A percentile compares a stretch with the other conserved stretches of the same genome.
phyloP scores from a whole-genome alignment of 495 filamentous ascomycete genomes.

The Beverwykella pulmonaria region DNA sequence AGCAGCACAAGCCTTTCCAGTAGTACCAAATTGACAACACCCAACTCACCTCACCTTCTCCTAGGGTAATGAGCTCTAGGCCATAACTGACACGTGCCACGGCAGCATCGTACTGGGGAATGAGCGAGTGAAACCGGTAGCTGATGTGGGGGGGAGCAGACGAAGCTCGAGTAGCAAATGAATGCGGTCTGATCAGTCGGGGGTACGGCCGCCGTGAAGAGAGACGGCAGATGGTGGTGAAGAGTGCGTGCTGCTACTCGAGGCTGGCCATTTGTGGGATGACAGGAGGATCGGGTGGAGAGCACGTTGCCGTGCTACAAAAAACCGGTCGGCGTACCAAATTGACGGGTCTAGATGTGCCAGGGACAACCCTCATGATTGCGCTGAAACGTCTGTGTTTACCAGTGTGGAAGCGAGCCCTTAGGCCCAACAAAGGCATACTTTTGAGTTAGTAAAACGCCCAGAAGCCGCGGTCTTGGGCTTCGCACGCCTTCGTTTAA shows the following conservation, averaged over 20 bases:
- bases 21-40: conserved; percentile 9
- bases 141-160: conserved; percentile 7
- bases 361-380: conserved; percentile 4
- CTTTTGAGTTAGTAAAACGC: neutral
- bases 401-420: neutral
- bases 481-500: neutral
- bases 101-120: conserved; percentile 1
- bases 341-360: conserved; percentile 7
- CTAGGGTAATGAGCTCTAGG: conserved; percentile 20
- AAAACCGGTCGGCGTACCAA: conserved; percentile 25
- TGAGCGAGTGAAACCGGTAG: conserved; percentile 6
- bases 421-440: neutral
- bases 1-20: conserved; percentile 5
- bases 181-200: conserved; percentile 12
- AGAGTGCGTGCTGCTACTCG: conserved; percentile 44
- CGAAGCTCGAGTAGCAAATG: conserved; percentile 5
- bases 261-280: conserved; percentile 30
- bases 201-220: conserved; percentile 5
- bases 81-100: conserved; percentile 21
- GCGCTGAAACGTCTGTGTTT: conserved; percentile 1
- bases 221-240: conserved; percentile 29
- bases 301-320: conserved; percentile 14
- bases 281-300: conserved; percentile 8
- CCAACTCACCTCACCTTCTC: conserved; percentile 17
- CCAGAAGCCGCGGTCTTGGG: neutral